Evolutionary conservation across 164 flowering plant genomes (phyloP).

Genomic region (Brasenia schreberi): DNA sequence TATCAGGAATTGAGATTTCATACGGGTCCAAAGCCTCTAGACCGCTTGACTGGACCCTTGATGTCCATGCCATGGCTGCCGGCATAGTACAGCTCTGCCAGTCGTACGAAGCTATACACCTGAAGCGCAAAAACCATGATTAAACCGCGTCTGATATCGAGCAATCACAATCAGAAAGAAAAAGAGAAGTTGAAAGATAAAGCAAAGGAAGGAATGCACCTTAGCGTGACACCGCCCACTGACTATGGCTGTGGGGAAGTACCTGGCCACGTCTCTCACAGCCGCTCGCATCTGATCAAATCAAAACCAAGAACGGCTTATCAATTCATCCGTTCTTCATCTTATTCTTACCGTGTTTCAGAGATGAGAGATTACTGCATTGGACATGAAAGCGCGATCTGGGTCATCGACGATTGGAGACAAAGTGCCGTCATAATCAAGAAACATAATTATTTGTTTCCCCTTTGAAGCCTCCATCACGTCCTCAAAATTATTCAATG

Average conservation of each 20-base stretch:
- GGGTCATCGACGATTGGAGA: slow-evolving; percentile 87
- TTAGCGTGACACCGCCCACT: slow-evolving; percentile 77
- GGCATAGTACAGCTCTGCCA: slow-evolving; percentile 70
- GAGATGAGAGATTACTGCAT: slow-evolving; percentile 20
- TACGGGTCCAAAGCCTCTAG: slow-evolving; percentile 16
- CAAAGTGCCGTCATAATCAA: slow-evolving; percentile 88
- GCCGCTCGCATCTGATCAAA: slow-evolving; percentile 50
- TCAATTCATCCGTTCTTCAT: too few relatives aligned
- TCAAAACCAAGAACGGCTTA: background rate
- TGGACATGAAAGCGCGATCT: slow-evolving; percentile 79
- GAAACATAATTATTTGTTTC: slow-evolving; percentile 72
- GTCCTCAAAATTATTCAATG: slow-evolving; percentile 57
- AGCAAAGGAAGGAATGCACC: slow-evolving; percentile 25
- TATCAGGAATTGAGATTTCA: background rate
- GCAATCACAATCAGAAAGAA: background rate
- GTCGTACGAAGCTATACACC: slow-evolving; percentile 56
- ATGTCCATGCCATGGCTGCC: slow-evolving; percentile 98
- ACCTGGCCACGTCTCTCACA: slow-evolving; percentile 43
- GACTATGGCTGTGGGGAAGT: slow-evolving; percentile 76
- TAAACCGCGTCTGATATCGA: background rate
- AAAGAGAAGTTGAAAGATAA: background rate
- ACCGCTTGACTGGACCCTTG: slow-evolving; percentile 46
- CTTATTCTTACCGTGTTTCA: background rate
- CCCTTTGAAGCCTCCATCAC: slow-evolving; percentile 55
- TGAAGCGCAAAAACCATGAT: slow-evolving; percentile 6